Conservation (phyloP, 1,284 basidiomycete species). For the Leccinum solheimii region DNA sequence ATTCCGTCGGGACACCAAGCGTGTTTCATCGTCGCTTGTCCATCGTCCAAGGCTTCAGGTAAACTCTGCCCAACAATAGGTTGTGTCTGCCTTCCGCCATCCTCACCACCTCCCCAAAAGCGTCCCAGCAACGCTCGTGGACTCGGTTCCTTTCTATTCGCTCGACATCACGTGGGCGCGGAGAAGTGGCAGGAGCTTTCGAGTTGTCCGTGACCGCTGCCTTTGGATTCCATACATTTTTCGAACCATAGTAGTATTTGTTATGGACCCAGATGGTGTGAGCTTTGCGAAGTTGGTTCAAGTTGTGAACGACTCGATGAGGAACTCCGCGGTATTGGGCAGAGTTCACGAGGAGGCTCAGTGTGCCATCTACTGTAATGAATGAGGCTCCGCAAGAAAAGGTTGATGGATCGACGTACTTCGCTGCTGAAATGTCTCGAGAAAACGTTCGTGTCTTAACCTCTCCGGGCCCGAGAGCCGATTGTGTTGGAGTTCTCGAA, state of each 20-base stretch:
- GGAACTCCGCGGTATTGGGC: conserved; percentile 58
- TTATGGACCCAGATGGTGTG: conserved; percentile 27
- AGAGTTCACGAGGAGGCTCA: conserved; percentile 55
- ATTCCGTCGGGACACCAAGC: background rate
- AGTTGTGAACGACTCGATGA: conserved; percentile 55
- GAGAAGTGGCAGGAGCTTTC: conserved; percentile 6
- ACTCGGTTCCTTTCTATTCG: conserved; percentile 18
- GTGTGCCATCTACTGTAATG: conserved; percentile 54
- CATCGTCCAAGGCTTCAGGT: conserved; percentile 28
- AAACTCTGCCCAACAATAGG: conserved; percentile 31
- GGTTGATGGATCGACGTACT: conserved; percentile 30
- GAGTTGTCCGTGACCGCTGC: conserved; percentile 31
- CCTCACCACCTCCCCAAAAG: conserved; percentile 33
- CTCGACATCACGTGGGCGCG: conserved; percentile 11
- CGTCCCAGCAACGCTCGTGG: conserved; percentile 35
- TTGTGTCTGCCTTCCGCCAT: conserved; percentile 36
- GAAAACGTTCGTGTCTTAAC: conserved; percentile 41
- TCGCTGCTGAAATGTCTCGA: conserved; percentile 52
- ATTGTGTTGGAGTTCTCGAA: conserved; percentile 40
- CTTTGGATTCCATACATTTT: conserved; percentile 48
- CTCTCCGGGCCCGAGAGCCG: conserved; percentile 32
- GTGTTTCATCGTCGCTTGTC: conserved; percentile 10
- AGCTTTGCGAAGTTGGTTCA: conserved; percentile 41
- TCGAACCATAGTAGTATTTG: conserved; percentile 24
- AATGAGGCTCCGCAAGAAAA: conserved; percentile 1